Evolutionary conservation across 2,329 filamentous ascomycete genomes (phyloP).

Genomic region (Dryadomyces quercivorus): DNA sequence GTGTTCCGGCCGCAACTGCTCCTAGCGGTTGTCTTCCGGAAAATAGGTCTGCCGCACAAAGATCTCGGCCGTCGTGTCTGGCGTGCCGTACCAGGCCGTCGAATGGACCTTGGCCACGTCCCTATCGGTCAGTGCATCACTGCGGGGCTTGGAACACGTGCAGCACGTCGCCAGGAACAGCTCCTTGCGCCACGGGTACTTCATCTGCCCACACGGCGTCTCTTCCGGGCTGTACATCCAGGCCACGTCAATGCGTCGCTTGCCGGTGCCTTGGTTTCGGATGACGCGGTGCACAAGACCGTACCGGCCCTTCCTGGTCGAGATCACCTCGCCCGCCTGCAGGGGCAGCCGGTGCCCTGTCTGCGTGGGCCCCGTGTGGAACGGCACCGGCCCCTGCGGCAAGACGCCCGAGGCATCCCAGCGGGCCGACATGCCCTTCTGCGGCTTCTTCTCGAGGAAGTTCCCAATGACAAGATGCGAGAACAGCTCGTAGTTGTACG

Average conservation of each 20-base stretch:
- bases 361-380: no score
- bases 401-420: neutral
- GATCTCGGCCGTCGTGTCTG: slow-evolving; percentile 35
- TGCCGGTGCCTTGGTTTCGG: slow-evolving; percentile 17
- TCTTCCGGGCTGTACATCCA: slow-evolving; percentile 66
- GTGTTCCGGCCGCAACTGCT: slow-evolving; percentile 42
- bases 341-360: no score
- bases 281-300: slow-evolving; percentile 51
- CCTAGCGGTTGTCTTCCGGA: slow-evolving; percentile 46
- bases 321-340: no score
- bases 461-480: slow-evolving; percentile 46
- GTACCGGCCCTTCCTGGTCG: slow-evolving; percentile 46
- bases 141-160: slow-evolving; percentile 46
- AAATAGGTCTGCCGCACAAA: slow-evolving; percentile 63
- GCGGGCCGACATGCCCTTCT: slow-evolving; percentile 8
- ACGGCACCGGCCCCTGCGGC: neutral
- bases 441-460: slow-evolving; percentile 33
- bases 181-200: slow-evolving; percentile 61
- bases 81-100: slow-evolving; percentile 44
- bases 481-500: slow-evolving; percentile 55
- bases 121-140: slow-evolving; percentile 27
- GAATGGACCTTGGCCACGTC: slow-evolving; percentile 46
- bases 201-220: slow-evolving; percentile 55
- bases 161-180: slow-evolving; percentile 69
- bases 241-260: slow-evolving; percentile 46